Evolutionary conservation across 306 rosid genomes (phyloP).

Genomic region (Fagus crenata): DNA sequence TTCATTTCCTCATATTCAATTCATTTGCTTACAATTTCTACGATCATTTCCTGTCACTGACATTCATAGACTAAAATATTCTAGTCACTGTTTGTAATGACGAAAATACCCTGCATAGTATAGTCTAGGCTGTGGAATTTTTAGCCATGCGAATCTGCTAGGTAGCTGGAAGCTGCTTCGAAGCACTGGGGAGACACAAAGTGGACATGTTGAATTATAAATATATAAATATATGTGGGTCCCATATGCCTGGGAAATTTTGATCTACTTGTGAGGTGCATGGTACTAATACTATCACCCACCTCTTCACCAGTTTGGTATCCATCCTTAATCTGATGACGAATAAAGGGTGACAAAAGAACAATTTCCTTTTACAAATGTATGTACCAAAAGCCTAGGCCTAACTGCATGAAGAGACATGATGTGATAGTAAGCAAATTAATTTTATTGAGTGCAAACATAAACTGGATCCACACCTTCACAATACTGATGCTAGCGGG

Average conservation of each 20-base stretch:
- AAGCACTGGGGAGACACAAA: conserved; percentile 52
- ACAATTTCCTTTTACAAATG: conserved; percentile 44
- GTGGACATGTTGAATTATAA: conserved; percentile 46
- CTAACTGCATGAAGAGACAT: conserved; percentile 47
- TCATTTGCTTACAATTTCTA: background rate
- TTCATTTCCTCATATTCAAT: conserved; percentile 30
- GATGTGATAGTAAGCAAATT: conserved; percentile 32
- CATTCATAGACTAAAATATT: too few relatives aligned
- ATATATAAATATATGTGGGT: conserved; percentile 38
- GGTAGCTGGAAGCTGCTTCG: conserved; percentile 58
- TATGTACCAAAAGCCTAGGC: conserved; percentile 52
- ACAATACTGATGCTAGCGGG: background rate
- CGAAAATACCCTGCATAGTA: conserved; percentile 28
- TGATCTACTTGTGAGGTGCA: conserved; percentile 41
- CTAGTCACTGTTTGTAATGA: conserved; percentile 16
- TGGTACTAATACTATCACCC: conserved; percentile 27
- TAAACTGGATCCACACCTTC: conserved; percentile 25
- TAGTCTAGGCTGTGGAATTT: conserved; percentile 42
- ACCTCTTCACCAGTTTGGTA: conserved; percentile 55
- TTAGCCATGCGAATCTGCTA: conserved; percentile 42
- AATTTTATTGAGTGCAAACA: conserved; percentile 16
- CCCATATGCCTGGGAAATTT: conserved; percentile 46
- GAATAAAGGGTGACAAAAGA: conserved; percentile 39
- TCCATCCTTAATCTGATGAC: conserved; percentile 54
- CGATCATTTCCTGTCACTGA: background rate